Evolutionary conservation across 2,329 filamentous ascomycete species (phyloP).

Genomic region (Paecilomyces dactylethromorphus): DNA sequence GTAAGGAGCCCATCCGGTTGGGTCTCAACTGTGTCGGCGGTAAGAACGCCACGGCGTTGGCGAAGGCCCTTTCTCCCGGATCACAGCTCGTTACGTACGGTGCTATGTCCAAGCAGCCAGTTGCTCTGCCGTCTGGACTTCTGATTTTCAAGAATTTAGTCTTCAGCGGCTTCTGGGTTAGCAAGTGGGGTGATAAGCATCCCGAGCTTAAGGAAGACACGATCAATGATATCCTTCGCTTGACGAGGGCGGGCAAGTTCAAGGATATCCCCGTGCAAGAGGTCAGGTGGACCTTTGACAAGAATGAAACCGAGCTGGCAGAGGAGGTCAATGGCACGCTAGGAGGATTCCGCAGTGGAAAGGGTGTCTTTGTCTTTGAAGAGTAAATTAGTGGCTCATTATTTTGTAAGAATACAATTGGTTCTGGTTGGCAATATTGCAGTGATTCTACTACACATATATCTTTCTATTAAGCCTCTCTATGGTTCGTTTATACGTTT

Average conservation of each 20-base stretch:
- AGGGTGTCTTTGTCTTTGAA: slow-evolving; percentile 81
- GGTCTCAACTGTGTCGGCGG: slow-evolving; percentile 93
- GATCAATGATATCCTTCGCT: slow-evolving; percentile 73
- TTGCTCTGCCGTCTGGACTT: slow-evolving; percentile 71
- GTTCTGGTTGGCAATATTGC: not conserved
- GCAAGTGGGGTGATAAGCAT: slow-evolving; percentile 74
- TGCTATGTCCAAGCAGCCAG: slow-evolving; percentile 85
- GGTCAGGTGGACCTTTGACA: slow-evolving; percentile 77
- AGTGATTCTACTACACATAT: not conserved
- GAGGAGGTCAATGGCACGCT: slow-evolving; percentile 76
- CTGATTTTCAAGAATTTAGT: slow-evolving; percentile 89
- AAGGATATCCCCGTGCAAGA: slow-evolving; percentile 76
- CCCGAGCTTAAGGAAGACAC: slow-evolving; percentile 68
- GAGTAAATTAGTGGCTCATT: slow-evolving; percentile 22
- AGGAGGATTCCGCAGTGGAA: slow-evolving; percentile 76
- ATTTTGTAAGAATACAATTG: not conserved
- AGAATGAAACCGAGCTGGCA: slow-evolving; percentile 61
- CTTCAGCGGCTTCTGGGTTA: slow-evolving; percentile 94
- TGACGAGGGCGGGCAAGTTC: slow-evolving; percentile 71
- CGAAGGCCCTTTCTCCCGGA: slow-evolving; percentile 62
- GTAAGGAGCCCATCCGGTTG: slow-evolving; percentile 65
- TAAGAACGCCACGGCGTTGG: slow-evolving; percentile 70
- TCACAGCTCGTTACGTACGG: slow-evolving; percentile 88
- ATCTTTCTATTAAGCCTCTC: not conserved
- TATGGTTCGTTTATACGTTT: not conserved